Conservation (phyloP, 2,329 filamentous ascomycete species). For the Ophiostoma sp. region DNA sequence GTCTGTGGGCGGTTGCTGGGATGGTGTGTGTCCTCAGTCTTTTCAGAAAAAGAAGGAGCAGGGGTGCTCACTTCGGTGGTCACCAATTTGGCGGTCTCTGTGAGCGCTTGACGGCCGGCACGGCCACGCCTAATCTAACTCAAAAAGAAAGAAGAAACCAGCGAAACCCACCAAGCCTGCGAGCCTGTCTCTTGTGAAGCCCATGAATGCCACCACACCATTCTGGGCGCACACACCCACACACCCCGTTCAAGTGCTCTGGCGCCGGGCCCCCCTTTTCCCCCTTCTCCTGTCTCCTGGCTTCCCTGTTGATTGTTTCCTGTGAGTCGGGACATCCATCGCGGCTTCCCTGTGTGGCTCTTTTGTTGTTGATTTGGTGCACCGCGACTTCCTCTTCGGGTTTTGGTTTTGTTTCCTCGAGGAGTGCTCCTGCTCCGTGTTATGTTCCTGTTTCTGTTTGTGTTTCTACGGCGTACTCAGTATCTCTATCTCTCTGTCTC, state of each 20-base stretch:
- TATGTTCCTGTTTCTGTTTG: not conserved
- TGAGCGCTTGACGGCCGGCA: slow-evolving; percentile 2
- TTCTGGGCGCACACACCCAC: slow-evolving; percentile 23
- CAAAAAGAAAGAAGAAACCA: not conserved
- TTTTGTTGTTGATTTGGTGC: not conserved
- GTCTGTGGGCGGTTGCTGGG: slow-evolving; percentile 11
- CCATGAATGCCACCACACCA: slow-evolving; percentile 19
- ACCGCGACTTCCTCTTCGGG: slow-evolving; percentile 5
- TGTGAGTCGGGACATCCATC: slow-evolving; percentile 6
- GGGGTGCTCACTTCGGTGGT: not conserved
- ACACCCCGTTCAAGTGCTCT: slow-evolving; percentile 6
- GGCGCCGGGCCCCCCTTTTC: slow-evolving; percentile 17
- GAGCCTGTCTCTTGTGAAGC: not conserved
- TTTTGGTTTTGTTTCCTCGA: slow-evolving; percentile 1
- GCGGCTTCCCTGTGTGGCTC: not conserved
- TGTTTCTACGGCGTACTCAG: not conserved
- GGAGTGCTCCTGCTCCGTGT: not conserved
- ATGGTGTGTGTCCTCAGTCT: not conserved
- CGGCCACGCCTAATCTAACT: slow-evolving; percentile 17
- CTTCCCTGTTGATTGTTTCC: slow-evolving; percentile 8
- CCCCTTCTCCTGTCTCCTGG: not conserved
- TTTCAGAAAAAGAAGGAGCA: not conserved
- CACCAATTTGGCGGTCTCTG: not conserved
- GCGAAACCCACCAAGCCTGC: not conserved
- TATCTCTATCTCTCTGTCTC: not conserved